Evolutionary conservation across 2,329 filamentous ascomycete species (phyloP).

Genomic region (Triangularia setosa): DNA sequence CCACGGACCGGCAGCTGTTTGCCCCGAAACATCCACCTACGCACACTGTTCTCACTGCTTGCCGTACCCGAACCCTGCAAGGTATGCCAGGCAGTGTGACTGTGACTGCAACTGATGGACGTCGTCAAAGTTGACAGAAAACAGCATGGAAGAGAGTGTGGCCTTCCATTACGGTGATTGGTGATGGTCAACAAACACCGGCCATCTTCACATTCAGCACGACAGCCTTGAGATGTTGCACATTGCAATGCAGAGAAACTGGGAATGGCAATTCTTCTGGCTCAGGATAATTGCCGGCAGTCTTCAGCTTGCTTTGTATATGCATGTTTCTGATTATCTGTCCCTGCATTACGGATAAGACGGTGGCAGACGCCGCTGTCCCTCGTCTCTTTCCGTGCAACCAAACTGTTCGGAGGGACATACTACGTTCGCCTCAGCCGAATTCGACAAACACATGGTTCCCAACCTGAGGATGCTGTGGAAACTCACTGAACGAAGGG

Average conservation of each 20-base stretch:
- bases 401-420: background rate
- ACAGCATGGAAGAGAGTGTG: background rate
- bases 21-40: background rate
- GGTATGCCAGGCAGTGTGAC: background rate
- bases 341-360: background rate
- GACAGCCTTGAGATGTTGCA: background rate
- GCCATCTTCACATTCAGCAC: background rate
- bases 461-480: background rate
- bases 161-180: background rate
- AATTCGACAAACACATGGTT: background rate
- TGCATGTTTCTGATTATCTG: background rate
- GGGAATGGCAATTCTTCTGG: background rate
- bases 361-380: background rate
- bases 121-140: background rate
- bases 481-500: background rate
- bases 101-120: background rate
- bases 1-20: background rate
- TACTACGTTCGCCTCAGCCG: background rate
- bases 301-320: background rate
- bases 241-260: background rate
- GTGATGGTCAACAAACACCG: background rate
- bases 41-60: background rate
- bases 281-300: background rate
- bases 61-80: background rate
- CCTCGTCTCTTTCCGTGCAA: background rate